These are phyloP conservation scores for Begonia fuchsioides DNA, from an alignment of 306 rosid genomes.

Conservation along the genomic window DNA sequence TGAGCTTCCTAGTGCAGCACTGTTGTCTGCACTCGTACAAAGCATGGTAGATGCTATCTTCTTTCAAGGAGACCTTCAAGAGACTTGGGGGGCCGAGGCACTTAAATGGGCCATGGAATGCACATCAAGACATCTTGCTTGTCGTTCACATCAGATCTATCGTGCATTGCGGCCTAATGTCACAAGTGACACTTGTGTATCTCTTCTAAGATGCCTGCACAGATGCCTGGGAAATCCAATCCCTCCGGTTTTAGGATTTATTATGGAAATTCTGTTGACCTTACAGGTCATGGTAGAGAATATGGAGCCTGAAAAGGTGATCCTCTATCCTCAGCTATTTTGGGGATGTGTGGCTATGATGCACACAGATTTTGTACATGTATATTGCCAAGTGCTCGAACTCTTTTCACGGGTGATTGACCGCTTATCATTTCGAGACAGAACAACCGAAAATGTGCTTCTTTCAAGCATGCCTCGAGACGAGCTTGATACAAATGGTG, in stretches of 20 bases:
- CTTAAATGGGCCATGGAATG: slow-evolving; percentile 99
- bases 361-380: slow-evolving; percentile 99
- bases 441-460: slow-evolving; percentile 94
- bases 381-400: slow-evolving; percentile 94
- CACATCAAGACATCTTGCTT: slow-evolving; percentile 94
- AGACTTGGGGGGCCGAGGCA: slow-evolving; percentile 98
- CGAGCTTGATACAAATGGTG: slow-evolving; percentile 43
- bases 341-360: slow-evolving; percentile 99
- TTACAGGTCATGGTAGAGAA: slow-evolving; percentile 99
- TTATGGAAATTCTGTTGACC: slow-evolving; percentile 91
- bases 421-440: slow-evolving; percentile 78
- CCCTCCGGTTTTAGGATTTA: slow-evolving; percentile 89
- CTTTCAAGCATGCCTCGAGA: slow-evolving; percentile 99
- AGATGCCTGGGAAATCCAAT: slow-evolving; percentile 95
- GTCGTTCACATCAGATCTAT: slow-evolving; percentile 98
- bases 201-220: slow-evolving; percentile 89
- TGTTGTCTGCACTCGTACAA: slow-evolving; percentile 94
- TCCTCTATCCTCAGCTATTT: slow-evolving; percentile 94
- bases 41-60: slow-evolving; percentile 99
- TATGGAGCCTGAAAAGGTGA: slow-evolving; percentile 98
- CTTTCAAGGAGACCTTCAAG: slow-evolving; percentile 98
- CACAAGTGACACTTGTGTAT: slow-evolving; percentile 91
- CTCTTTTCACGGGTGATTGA: slow-evolving; percentile 95
- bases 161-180: slow-evolving; percentile 93
- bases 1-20: slow-evolving; percentile 98